phyloP scores from a whole-genome alignment of 108 stramenopile genomes.

The Pseudonitzschia pungens region DNA sequence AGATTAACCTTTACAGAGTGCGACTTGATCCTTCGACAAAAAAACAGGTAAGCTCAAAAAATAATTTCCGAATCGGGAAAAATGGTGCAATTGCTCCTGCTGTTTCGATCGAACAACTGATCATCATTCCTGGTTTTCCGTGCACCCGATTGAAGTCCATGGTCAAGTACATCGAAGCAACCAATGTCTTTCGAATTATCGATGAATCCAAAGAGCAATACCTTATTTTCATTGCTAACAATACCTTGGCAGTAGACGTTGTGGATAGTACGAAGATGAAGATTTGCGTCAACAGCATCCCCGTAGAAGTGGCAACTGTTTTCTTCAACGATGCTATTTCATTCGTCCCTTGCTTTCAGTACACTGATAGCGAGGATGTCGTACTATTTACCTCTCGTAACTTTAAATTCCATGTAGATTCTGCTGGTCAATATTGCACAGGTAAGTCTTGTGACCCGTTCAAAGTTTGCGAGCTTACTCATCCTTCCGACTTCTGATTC shows the following conservation, averaged over 20 bases:
- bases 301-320: conserved; percentile 31
- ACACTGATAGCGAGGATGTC: conserved; percentile 37
- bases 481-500: neutral
- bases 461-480: neutral
- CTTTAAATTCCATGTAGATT: conserved; percentile 28
- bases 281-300: conserved; percentile 33
- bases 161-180: conserved; percentile 36
- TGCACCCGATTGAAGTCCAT: conserved; percentile 8
- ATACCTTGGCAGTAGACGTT: conserved; percentile 27
- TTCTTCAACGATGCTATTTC: conserved; percentile 41
- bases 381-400: conserved; percentile 31
- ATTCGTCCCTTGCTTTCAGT: conserved; percentile 39
- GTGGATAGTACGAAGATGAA: conserved; percentile 18
- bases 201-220: conserved; percentile 22
- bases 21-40: conserved; percentile 28
- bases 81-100: neutral
- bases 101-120: neutral
- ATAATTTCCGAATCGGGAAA: too few relatives aligned
- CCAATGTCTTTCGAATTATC: conserved; percentile 29
- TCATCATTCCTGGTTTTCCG: neutral
- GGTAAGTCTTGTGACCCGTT: neutral
- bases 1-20: conserved; percentile 34
- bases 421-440: conserved; percentile 28
- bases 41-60: neutral
- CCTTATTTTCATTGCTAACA: conserved; percentile 36